Evolutionary conservation across 1,284 basidiomycete genomes (phyloP).

Genomic region (Chondrostereum purpureum): DNA sequence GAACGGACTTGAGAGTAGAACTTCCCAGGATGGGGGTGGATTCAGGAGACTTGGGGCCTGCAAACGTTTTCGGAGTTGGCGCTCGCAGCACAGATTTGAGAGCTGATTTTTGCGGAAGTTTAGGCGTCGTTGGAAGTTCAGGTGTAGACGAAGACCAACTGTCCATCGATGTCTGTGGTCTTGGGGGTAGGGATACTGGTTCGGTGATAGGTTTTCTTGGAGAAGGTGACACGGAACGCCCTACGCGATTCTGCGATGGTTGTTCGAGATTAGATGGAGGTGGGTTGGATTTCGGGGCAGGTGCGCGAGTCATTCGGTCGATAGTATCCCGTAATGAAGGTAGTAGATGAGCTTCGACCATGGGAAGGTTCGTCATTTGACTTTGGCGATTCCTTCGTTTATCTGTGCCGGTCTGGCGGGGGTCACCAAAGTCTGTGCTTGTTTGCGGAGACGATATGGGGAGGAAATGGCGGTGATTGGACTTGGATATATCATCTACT

Average conservation of each 20-base stretch:
- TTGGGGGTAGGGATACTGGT: neutral
- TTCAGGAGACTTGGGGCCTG: constrained; percentile 7
- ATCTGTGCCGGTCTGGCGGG: neutral
- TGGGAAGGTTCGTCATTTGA: constrained; percentile 43
- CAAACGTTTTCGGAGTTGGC: constrained; percentile 23
- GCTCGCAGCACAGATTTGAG: constrained; percentile 37
- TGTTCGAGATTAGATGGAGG: constrained; percentile 9
- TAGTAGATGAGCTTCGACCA: constrained; percentile 55
- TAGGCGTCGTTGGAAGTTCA: constrained; percentile 10
- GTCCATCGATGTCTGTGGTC: neutral
- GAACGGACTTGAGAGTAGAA: constrained; percentile 24
- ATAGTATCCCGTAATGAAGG: constrained; percentile 66
- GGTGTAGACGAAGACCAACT: neutral
- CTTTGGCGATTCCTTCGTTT: constrained; percentile 34
- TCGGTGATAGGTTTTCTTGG: constrained; percentile 4
- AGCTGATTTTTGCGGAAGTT: constrained; percentile 25
- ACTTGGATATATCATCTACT: constrained; percentile 4
- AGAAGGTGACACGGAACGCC: constrained; percentile 1
- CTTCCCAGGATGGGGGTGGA: constrained; percentile 12
- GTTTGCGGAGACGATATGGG: constrained; percentile 20
- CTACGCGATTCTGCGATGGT: constrained; percentile 4
- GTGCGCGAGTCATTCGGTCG: constrained; percentile 58
- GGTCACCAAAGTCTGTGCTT: constrained; percentile 18
- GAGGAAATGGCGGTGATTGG: constrained; percentile 7
- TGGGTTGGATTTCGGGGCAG: constrained; percentile 16